These are phyloP conservation scores for Naganishia friedmannii DNA, from an alignment of 768 basidiomycete genomes.

Conservation along the genomic window DNA sequence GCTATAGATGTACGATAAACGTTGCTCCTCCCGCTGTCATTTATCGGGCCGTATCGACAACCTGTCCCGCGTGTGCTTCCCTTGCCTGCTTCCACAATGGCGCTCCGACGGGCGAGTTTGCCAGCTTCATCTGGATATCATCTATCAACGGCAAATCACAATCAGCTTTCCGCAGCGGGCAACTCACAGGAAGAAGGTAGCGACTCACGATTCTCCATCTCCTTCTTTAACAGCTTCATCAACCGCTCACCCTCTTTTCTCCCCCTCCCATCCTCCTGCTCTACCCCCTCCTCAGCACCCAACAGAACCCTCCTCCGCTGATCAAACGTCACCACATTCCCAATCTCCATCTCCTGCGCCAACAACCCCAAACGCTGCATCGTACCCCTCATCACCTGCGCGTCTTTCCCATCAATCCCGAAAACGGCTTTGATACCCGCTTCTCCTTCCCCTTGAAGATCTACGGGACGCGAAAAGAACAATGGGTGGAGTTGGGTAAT, in stretches of 20 bases:
- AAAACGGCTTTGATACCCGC: background rate
- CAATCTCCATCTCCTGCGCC: conserved; percentile 20
- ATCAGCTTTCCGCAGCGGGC: background rate
- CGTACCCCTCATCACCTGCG: background rate
- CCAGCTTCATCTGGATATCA: conserved; percentile 16
- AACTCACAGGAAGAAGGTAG: background rate
- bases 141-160: background rate
- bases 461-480: background rate
- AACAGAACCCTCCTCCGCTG: background rate
- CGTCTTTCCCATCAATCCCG: conserved; percentile 2
- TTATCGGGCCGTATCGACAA: too few species aligned
- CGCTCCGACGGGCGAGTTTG: conserved; percentile 1
- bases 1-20: too few species aligned
- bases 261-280: background rate
- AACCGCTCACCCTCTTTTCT: conserved; percentile 4
- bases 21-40: too few species aligned
- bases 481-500: conserved; percentile 14
- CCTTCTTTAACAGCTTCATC: conserved; percentile 5
- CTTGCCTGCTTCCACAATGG: conserved; percentile 11
- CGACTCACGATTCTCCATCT: conserved; percentile 16
- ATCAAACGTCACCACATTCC: conserved; percentile 8
- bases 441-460: background rate
- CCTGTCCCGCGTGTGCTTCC: background rate
- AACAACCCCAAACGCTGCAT: background rate
- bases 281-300: background rate